Percentiles rank a stretch among this genome's conserved stretches.
These are phyloP conservation scores for Ceratobasidium sp. DNA, from an alignment of 1,284 basidiomycete genomes.

Conservation along the genomic window DNA sequence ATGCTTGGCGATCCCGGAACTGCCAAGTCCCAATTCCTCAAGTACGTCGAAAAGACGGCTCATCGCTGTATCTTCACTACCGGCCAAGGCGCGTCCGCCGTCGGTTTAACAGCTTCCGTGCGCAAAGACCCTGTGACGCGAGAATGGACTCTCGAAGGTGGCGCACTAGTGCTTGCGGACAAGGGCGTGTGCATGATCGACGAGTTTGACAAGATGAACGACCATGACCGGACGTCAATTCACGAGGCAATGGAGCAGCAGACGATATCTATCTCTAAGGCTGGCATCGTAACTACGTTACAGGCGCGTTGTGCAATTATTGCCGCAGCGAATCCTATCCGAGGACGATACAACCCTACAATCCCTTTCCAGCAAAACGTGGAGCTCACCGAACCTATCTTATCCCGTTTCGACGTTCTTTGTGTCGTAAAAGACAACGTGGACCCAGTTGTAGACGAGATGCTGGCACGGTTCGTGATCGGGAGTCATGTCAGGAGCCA, in stretches of 20 bases:
- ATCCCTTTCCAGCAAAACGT: conserved; percentile 99
- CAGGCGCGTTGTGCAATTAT: conserved; percentile 98
- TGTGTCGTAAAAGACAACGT: conserved; percentile 98
- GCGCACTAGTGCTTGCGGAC: conserved; percentile 95
- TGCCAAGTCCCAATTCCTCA: conserved; percentile 98
- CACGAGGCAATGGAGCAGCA: conserved; percentile 99
- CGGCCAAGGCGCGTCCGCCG: conserved; percentile 96
- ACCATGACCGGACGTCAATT: conserved; percentile 94
- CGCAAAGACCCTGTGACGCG: conserved; percentile 96
- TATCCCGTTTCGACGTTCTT: conserved; percentile 98
- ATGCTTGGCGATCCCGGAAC: conserved; percentile 97
- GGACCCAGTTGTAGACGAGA: conserved; percentile 95
- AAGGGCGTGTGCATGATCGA: conserved; percentile 99
- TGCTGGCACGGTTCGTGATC: conserved; percentile 96
- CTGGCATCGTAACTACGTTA: conserved; percentile 95
- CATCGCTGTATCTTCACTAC: conserved; percentile 91
- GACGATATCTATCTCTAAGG: conserved; percentile 99
- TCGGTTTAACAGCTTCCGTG: conserved; percentile 97
- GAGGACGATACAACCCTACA: conserved; percentile 96
- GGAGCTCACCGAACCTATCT: conserved; percentile 96
- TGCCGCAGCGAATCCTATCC: conserved; percentile 96
- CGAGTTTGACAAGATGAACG: conserved; percentile 99
- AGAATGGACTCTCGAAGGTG: conserved; percentile 99
- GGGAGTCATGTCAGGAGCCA: conserved; percentile 94
- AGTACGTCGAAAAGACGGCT: conserved; percentile 99